Evolutionary conservation across 768 basidiomycete genomes (phyloP).

Genomic region (Macrolepiota dolichaula): DNA sequence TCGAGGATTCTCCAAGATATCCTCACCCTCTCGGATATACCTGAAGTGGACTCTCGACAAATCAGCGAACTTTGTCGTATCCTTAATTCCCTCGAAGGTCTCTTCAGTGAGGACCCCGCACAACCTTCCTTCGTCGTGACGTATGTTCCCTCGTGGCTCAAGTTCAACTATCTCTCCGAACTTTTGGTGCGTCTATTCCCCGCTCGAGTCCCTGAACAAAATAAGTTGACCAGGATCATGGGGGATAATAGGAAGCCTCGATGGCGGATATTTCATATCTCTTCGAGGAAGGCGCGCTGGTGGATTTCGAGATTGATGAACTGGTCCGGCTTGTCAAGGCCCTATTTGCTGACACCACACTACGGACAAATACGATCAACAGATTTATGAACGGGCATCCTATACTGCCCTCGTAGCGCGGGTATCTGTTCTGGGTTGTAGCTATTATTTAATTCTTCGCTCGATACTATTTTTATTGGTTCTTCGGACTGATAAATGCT

Average conservation of each 20-base stretch:
- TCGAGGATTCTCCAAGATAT: slow-evolving; percentile 68
- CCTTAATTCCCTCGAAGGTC: slow-evolving; percentile 71
- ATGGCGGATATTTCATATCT: slow-evolving; percentile 90
- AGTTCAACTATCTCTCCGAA: slow-evolving; percentile 92
- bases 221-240: not conserved
- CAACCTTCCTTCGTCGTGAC: slow-evolving; percentile 75
- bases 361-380: slow-evolving; percentile 79
- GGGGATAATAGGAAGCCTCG: slow-evolving; percentile 74
- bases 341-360: slow-evolving; percentile 82
- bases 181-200: slow-evolving; percentile 62
- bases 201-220: not conserved
- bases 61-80: slow-evolving; percentile 82
- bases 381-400: slow-evolving; percentile 68
- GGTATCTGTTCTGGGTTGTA: not conserved
- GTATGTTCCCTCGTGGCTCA: slow-evolving; percentile 92
- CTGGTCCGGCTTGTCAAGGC: slow-evolving; percentile 78
- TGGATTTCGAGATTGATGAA: slow-evolving; percentile 87
- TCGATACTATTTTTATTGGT: not conserved
- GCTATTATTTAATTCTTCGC: not conserved
- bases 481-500: not conserved
- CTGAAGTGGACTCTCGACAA: slow-evolving; percentile 81
- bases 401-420: slow-evolving; percentile 12
- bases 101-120: slow-evolving; percentile 67
- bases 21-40: slow-evolving; percentile 78
- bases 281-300: slow-evolving; percentile 85